Percentiles rank a stretch among this genome's conserved stretches.
phyloP scores from a whole-genome alignment of 495 filamentous ascomycete genomes.

The Extremus antarcticus region DNA sequence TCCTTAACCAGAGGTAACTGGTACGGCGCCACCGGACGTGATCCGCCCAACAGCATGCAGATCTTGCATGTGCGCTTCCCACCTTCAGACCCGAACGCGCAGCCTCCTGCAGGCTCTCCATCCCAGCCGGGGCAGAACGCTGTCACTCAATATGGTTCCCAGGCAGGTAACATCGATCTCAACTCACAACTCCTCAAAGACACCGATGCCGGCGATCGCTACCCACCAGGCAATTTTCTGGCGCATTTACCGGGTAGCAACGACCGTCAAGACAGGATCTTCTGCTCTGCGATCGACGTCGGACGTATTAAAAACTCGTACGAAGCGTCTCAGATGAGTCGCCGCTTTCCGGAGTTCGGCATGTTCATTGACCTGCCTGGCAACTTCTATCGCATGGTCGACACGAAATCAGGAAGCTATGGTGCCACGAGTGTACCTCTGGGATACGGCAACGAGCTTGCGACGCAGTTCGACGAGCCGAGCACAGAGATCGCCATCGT shows the following conservation, averaged over 20 bases:
- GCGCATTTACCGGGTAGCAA: conserved; percentile 1
- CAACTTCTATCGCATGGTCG: conserved; percentile 52
- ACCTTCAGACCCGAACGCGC: conserved; percentile 37
- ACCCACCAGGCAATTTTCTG: conserved; percentile 73
- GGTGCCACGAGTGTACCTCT: conserved; percentile 54
- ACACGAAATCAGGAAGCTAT: neutral
- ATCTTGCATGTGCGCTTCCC: conserved; percentile 91
- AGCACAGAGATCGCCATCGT: conserved; percentile 78
- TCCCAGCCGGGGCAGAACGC: conserved; percentile 9
- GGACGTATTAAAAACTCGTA: conserved; percentile 57
- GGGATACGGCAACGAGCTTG: conserved; percentile 90
- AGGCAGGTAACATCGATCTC: conserved; percentile 28
- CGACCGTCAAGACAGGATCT: conserved; percentile 49
- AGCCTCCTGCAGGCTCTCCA: neutral
- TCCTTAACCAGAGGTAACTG: conserved; percentile 63
- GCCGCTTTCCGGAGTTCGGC: conserved; percentile 54
- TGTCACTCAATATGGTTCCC: conserved; percentile 4
- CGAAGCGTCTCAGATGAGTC: conserved; percentile 26
- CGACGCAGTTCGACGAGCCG: conserved; percentile 79
- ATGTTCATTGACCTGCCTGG: conserved; percentile 63
- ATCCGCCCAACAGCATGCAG: conserved; percentile 88
- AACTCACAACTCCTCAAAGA: conserved; percentile 19
- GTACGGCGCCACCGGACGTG: conserved; percentile 44
- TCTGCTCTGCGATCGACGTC: conserved; percentile 77
- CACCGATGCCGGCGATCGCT: conserved; percentile 38